Base-by-base conservation (phyloP, 2,329 filamentous ascomycete species). In the Thielaviopsis euricoi region DNA sequence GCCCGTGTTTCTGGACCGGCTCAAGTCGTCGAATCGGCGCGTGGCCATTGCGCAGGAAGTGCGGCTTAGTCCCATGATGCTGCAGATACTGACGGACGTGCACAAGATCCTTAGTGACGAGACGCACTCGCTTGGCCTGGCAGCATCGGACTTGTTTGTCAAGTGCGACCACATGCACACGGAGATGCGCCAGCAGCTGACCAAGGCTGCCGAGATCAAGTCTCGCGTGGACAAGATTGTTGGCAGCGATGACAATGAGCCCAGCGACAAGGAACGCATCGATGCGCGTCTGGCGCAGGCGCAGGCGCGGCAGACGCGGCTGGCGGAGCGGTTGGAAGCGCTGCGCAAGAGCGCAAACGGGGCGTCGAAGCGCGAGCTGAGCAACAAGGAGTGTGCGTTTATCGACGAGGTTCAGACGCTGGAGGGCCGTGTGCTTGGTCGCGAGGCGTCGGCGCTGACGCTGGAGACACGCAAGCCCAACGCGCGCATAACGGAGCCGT, bases 71-170 rank as follows among this genome's bases (percentile, higher is more conserved):
- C 81, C 85, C 13, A 79, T 85, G 22, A 87, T 85, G 1, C 74
- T 90, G 19, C 78, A 83, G 62, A 75, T 88, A 43, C 79, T 91
- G 63, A 86, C 84, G 26, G 81, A 87, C 60, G 81, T 82, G 0
- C 87, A 91, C 67, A 82, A 85, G 65, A 73, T 86, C 5, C 73
- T 90, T 6, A 81, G 81, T 61, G 76, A 78, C 10, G 85, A 90
- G 68, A 88, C 85, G 0, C 76, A 85, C 63, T 75, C 75, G 12
- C 74, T 90, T 12, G 85, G 85, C 17, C 72, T 79, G 50, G 86
- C 84, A 1, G 86, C 84, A 0, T 80, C 85, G 1, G 85, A 89
- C 64, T 73, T 90, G 6, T 90, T 89, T 70, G 75, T 82, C 25
- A 77, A 82, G 57, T 87, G 85, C 61, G 78, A 85, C 63, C 75